Evolutionary conservation across 257 asterid genomes (phyloP), one percentile per base, ranked within the genome.

Genomic region (Cordia subcordata): DNA sequence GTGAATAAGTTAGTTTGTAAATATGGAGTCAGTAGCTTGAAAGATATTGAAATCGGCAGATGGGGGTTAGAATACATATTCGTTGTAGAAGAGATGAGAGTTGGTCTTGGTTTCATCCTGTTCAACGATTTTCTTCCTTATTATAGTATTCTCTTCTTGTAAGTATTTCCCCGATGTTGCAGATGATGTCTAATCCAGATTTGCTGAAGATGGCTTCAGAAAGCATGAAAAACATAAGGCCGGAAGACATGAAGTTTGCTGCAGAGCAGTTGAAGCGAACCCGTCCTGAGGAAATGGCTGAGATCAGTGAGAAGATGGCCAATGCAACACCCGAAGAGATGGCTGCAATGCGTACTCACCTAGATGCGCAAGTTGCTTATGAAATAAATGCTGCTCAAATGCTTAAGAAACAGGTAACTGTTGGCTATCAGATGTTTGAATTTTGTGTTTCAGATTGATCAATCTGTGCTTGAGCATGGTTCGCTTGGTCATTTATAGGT

Each of bases 101-200:
- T 52, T 42, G 53, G 16, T 17, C 20, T 18, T 47, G 45, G 53
- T 51, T 64, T 57, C 44, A 70, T 50, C 21, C 64, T 61, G 63
- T 11, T 37, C 23, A 63, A 54, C 55, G 47, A 42, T 42, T 42
- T 42, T 11, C 2, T 42, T 11, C 15, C 47, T 8, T 10, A 39
- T 39, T 5, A 39, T 39, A 39, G 8, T 42, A 42, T 27, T 27
- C 6, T 27, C 35, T 27, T 27, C 35, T 27, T 1, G 6, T 27
- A 6, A n/a, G 53, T 57, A 45, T 63, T 63, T 62, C 11, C n/a
- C 47, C 64, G 63, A 49, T 63, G 32, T 62, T 71, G 69, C 85
- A 93, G 99, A 85, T 93, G 99, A 89, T 89, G 97, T 93, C 99
- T 16, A 93, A 93, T 83, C 99, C 99, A 0, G 96, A 93, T 17